A percentile compares a stretch with the other conserved stretches of the same genome.
phyloP scores from a whole-genome alignment of 1,284 basidiomycete species.

The Cryptococcus maquisensis region DNA sequence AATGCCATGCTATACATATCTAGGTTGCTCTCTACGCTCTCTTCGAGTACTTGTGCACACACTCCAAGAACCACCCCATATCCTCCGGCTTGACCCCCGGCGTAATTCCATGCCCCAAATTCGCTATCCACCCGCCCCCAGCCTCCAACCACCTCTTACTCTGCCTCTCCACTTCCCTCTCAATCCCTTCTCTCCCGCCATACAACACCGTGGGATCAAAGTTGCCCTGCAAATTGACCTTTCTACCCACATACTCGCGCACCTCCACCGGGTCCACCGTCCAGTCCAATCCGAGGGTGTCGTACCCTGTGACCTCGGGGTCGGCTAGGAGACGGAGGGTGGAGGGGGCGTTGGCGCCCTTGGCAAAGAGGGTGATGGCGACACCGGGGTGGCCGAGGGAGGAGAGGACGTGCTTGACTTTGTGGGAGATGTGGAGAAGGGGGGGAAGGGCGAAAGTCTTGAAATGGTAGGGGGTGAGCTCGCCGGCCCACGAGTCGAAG shows the following conservation, averaged over 20 bases:
- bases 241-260: conserved; percentile 56
- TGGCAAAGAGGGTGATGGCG: conserved; percentile 87
- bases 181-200: conserved; percentile 82
- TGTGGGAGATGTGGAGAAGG: conserved; percentile 48
- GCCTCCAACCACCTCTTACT: conserved; percentile 65
- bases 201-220: conserved; percentile 86
- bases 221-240: conserved; percentile 87
- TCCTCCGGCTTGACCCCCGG: conserved; percentile 93
- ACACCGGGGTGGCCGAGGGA: conserved; percentile 57
- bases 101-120: conserved; percentile 95
- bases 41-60: conserved; percentile 71
- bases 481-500: conserved; percentile 92
- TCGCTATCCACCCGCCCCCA: conserved; percentile 80
- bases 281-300: conserved; percentile 87
- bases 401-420: conserved; percentile 61
- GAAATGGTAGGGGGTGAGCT: conserved; percentile 83
- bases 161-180: conserved; percentile 78
- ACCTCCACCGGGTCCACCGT: conserved; percentile 70
- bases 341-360: conserved; percentile 70
- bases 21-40: conserved; percentile 7
- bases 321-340: conserved; percentile 33
- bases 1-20: no score
- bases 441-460: conserved; percentile 55
- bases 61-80: conserved; percentile 82
- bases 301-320: conserved; percentile 62